These are phyloP conservation scores for Gracilaria gracilis DNA, from an alignment of 23 red algal genomes.

Conservation along the genomic window DNA sequence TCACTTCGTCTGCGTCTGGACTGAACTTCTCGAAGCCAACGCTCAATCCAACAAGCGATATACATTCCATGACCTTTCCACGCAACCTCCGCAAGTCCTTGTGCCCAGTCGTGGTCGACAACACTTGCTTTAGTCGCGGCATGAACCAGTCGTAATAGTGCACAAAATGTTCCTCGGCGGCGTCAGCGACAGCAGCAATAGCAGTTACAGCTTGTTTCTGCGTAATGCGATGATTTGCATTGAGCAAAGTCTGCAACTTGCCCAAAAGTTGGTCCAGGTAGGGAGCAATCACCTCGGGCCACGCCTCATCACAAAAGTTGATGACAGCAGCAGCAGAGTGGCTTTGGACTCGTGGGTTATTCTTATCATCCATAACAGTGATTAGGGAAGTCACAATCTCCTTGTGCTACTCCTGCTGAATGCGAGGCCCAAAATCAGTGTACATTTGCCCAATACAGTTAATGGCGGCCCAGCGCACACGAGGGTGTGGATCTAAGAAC, in stretches of 20 bases:
- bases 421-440: slow-evolving; percentile 93
- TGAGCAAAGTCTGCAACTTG: slow-evolving; percentile 84
- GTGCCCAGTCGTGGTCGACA: slow-evolving; percentile 72
- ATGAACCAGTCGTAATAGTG: slow-evolving; percentile 97
- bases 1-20: slow-evolving; percentile 89
- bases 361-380: slow-evolving; percentile 88
- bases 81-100: slow-evolving; percentile 82
- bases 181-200: slow-evolving; percentile 95
- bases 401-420: slow-evolving; percentile 87
- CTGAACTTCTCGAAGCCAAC: slow-evolving; percentile 90
- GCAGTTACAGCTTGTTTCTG: slow-evolving; percentile 98
- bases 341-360: slow-evolving; percentile 89
- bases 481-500: slow-evolving; percentile 89
- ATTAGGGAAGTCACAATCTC: slow-evolving; percentile 80
- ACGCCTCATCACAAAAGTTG: slow-evolving; percentile 99
- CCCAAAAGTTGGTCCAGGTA: slow-evolving; percentile 89
- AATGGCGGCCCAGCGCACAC: slow-evolving; percentile 99
- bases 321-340: slow-evolving; percentile 98
- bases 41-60: slow-evolving; percentile 93
- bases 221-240: slow-evolving; percentile 77
- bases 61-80: slow-evolving; percentile 98
- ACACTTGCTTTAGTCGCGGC: slow-evolving; percentile 90
- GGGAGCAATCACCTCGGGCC: slow-evolving; percentile 76
- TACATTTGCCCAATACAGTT: slow-evolving; percentile 99
- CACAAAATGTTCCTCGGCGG: slow-evolving; percentile 82